Base-by-base conservation (phyloP, 257 asterid species). In the Capsicum rhomboideum region DNA sequence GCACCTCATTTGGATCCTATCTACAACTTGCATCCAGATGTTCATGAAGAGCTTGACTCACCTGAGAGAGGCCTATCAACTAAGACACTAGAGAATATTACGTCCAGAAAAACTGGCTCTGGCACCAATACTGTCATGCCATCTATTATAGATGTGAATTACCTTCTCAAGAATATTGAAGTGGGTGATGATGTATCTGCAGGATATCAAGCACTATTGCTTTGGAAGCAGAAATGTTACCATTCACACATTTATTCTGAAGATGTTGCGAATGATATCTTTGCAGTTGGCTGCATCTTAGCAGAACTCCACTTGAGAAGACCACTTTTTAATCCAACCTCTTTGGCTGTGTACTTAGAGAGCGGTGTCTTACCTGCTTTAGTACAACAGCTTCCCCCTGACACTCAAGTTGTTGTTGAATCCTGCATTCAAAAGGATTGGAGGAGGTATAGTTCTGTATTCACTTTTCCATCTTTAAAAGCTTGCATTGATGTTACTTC, bases 261-360 rank as follows among this genome's bases (percentile, higher is more conserved):
- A 88, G 83, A 89, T 85, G 75, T 88, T 88, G 97, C 98, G 3
- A 88, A 89, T 85, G 99, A 96, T 89, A 92, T 94, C 86, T 96
- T 96, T 91, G 90, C 96, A 40, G 82, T 93, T 90, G 99, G 99
- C 71, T 96, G 99, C 88, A 93, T 94, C 86, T 89, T 96, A 82
- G 97, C 98, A 63, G 98, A 96, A 88, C 94, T 96, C 86, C 91
- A 94, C 83, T 84, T 90, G 91, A 90, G 90, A 83, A 90, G 87
- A 87, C 99, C 99, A 69, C 97, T 94, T 67, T 96, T 96, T 91
- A 92, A 93, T 90, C 86, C 90, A 40, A 85, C 86, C 85, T 88
- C 96, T 14, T 87, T 89, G 77, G 86, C 64, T 85, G 87, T 91
- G 56, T 94, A 88, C 91, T 81, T 92, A 90, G 93, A 92, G 87